Conservation (phyloP, 2,329 filamentous ascomycete species). For the Scolecobasidium constrictum region DNA sequence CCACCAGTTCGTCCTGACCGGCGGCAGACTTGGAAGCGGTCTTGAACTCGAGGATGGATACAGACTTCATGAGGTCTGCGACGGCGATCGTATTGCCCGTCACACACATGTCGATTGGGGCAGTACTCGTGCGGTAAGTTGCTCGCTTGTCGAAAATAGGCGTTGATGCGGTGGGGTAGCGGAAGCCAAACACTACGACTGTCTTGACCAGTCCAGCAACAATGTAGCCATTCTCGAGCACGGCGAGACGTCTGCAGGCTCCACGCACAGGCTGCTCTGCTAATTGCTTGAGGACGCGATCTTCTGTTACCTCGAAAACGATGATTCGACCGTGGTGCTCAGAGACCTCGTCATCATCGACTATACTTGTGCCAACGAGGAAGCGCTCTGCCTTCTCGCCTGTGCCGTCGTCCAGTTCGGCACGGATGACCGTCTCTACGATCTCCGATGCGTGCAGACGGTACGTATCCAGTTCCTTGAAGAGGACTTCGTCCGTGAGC, state of each 20-base stretch:
- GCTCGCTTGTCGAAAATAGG: conserved; percentile 56
- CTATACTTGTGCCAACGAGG: conserved; percentile 77
- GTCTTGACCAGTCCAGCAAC: conserved; percentile 87
- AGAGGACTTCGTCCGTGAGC: conserved; percentile 82
- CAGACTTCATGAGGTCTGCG: conserved; percentile 87
- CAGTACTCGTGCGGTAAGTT: conserved; percentile 70
- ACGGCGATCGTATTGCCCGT: conserved; percentile 68
- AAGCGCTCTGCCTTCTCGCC: conserved; percentile 61
- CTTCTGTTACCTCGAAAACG: conserved; percentile 69
- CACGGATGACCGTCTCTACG: conserved; percentile 73
- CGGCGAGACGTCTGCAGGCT: conserved; percentile 66
- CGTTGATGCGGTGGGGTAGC: conserved; percentile 42
- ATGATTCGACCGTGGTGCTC: conserved; percentile 63
- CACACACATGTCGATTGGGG: conserved; percentile 71
- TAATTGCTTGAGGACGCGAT: conserved; percentile 63
- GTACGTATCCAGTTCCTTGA: conserved; percentile 66
- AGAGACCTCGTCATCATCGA: conserved; percentile 48
- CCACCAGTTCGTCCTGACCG: conserved; percentile 52
- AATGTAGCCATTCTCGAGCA: conserved; percentile 60
- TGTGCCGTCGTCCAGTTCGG: conserved; percentile 54
- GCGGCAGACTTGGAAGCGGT: conserved; percentile 40
- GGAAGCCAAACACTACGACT: conserved; percentile 49
- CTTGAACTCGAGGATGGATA: conserved; percentile 65
- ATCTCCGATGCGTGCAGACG: conserved; percentile 58
- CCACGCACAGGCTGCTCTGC: conserved; percentile 61